These are phyloP conservation scores for Antonospora locustae DNA, from an alignment of 371 early-diverging fungal genomes.

Conservation along the genomic window DNA sequence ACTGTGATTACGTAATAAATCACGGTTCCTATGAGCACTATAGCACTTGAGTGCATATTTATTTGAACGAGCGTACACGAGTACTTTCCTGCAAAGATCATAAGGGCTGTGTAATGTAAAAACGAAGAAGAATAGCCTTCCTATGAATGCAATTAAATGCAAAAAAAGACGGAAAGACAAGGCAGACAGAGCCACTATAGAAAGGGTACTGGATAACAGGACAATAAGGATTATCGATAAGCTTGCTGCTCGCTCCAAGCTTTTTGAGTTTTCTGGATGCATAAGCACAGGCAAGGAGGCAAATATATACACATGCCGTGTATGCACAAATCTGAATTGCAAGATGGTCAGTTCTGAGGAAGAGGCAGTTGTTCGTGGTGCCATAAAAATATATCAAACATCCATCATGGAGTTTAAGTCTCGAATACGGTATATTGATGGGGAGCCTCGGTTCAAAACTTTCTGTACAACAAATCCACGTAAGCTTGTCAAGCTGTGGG, in stretches of 20 bases:
- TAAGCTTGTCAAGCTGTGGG: conserved; percentile 98
- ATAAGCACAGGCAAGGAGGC: conserved; percentile 90
- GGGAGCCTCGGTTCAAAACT: conserved; percentile 84
- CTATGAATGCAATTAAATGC: conserved; percentile 38
- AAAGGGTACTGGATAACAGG: conserved; percentile 88
- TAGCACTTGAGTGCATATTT: no score
- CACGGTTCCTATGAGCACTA: no score
- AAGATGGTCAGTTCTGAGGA: conserved; percentile 37
- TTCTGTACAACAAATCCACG: conserved; percentile 86
- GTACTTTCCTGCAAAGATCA: no score
- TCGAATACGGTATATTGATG: conserved; percentile 86
- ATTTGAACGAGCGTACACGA: no score
- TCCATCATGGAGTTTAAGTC: conserved; percentile 91
- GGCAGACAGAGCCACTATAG: conserved; percentile 82
- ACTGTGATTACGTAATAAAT: no score
- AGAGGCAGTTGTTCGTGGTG: conserved; percentile 66
- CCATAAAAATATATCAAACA: conserved; percentile 96
- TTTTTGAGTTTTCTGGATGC: conserved; percentile 83
- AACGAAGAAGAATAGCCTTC: background rate
- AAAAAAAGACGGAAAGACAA: conserved; percentile 61
- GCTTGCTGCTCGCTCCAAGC: conserved; percentile 68
- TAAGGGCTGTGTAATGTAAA: background rate
- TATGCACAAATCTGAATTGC: conserved; percentile 23
- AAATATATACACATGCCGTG: conserved; percentile 41
- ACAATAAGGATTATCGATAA: conserved; percentile 87